Evolutionary conservation across 345 rosid species (phyloP).

Genomic region (Firmiana major): DNA sequence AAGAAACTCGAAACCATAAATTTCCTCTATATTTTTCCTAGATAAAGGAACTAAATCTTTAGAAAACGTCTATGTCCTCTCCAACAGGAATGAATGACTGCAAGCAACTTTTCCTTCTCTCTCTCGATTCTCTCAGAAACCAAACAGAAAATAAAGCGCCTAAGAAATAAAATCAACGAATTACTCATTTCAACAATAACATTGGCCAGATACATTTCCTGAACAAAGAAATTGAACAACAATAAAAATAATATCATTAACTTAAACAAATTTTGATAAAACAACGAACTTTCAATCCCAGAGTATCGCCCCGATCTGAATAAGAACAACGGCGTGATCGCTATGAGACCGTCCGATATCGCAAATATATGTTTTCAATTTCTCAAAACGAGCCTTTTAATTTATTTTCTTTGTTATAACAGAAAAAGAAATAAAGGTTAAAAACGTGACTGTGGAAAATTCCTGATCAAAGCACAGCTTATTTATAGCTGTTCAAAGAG

Average conservation of each 20-base stretch:
- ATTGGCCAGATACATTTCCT: constrained; percentile 20
- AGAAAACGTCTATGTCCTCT: background rate
- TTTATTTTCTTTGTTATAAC: too few species aligned
- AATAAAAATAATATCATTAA: constrained; percentile 10
- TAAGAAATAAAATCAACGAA: background rate
- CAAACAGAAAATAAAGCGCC: constrained; percentile 17
- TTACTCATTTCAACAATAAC: background rate
- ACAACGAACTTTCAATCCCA: constrained; percentile 57
- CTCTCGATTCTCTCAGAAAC: background rate
- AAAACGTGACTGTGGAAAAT: background rate
- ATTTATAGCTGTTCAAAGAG: background rate
- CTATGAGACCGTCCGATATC: constrained; percentile 13
- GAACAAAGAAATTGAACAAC: constrained; percentile 5
- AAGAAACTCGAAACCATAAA: constrained; percentile 1
- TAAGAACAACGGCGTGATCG: background rate
- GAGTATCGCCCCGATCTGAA: constrained; percentile 30
- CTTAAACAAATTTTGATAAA: constrained; percentile 12
- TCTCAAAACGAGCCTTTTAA: background rate
- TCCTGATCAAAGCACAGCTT: background rate
- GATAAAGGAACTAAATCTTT: background rate
- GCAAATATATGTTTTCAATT: background rate
- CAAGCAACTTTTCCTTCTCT: background rate
- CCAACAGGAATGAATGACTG: too few species aligned
- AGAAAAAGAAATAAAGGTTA: background rate
- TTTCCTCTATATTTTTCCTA: background rate